These are phyloP conservation scores for Daldinia concentrica DNA, from an alignment of 495 filamentous ascomycete species.

Conservation along the genomic window DNA sequence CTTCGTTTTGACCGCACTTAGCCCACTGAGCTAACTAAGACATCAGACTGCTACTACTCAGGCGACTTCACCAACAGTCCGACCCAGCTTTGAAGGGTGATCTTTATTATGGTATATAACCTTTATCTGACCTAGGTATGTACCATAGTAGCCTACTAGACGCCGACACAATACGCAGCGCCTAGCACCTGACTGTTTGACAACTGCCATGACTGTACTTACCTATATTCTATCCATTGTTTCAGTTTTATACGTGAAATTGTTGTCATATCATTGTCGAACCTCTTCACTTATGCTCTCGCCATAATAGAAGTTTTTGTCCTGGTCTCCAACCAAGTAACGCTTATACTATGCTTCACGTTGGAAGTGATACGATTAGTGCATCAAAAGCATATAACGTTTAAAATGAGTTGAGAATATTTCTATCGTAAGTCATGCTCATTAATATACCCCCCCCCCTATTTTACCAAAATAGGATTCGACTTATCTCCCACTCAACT, in stretches of 20 bases:
- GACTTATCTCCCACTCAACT: slow-evolving; percentile 13
- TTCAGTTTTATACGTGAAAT: no score
- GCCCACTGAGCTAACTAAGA: background rate
- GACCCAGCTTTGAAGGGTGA: background rate
- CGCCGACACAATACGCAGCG: background rate
- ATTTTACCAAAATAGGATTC: background rate
- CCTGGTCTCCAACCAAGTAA: background rate
- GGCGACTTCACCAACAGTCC: background rate
- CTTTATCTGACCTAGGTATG: background rate
- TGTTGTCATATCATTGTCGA: no score
- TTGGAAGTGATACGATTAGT: no score
- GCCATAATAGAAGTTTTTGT: background rate
- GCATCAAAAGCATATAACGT: background rate
- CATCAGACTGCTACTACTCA: background rate
- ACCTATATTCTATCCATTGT: no score
- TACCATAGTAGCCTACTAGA: background rate
- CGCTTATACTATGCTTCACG: no score
- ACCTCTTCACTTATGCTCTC: no score
- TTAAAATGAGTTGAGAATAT: background rate
- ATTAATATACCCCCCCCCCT: background rate
- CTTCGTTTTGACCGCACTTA: background rate
- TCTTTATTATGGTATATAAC: background rate
- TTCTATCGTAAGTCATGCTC: background rate
- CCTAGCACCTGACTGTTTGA: background rate
- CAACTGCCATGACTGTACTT: background rate